phyloP scores from a whole-genome alignment of 2,329 filamentous ascomycete genomes.

The Sclerotinia spermophila region DNA sequence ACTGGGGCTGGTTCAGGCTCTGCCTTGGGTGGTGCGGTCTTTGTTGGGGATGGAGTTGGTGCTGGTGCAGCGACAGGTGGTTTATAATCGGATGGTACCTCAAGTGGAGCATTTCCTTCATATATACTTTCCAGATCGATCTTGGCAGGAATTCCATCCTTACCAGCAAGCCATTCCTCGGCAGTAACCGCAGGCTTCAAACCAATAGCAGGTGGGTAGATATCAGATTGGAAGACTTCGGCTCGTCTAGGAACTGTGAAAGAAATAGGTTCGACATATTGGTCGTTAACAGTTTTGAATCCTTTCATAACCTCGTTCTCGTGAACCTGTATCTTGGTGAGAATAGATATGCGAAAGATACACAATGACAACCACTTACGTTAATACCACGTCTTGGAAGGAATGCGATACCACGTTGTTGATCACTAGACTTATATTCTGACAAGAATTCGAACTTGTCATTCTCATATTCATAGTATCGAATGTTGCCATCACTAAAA shows the following conservation, averaged over 20 bases:
- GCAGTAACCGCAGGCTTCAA: slow-evolving; percentile 75
- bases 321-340: slow-evolving; percentile 57
- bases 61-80: slow-evolving; percentile 46
- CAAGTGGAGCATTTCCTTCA: slow-evolving; percentile 75
- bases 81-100: slow-evolving; percentile 69
- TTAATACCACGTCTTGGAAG: slow-evolving; percentile 93
- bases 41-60: slow-evolving; percentile 44
- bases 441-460: slow-evolving; percentile 98
- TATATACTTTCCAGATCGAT: slow-evolving; percentile 92
- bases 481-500: slow-evolving; percentile 92
- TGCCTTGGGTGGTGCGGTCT: slow-evolving; percentile 47
- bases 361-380: slow-evolving; percentile 44
- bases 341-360: slow-evolving; percentile 16
- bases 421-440: slow-evolving; percentile 95
- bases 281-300: slow-evolving; percentile 95
- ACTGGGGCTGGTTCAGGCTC: slow-evolving; percentile 50
- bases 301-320: slow-evolving; percentile 95
- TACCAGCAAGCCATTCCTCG: slow-evolving; percentile 81
- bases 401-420: slow-evolving; percentile 91
- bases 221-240: slow-evolving; percentile 94
- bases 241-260: slow-evolving; percentile 94
- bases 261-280: slow-evolving; percentile 92
- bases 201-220: slow-evolving; percentile 84
- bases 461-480: slow-evolving; percentile 97
- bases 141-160: slow-evolving; percentile 80